Base-by-base conservation (phyloP, 169 alveolate species). In the Cryptosporidium parvum region DNA sequence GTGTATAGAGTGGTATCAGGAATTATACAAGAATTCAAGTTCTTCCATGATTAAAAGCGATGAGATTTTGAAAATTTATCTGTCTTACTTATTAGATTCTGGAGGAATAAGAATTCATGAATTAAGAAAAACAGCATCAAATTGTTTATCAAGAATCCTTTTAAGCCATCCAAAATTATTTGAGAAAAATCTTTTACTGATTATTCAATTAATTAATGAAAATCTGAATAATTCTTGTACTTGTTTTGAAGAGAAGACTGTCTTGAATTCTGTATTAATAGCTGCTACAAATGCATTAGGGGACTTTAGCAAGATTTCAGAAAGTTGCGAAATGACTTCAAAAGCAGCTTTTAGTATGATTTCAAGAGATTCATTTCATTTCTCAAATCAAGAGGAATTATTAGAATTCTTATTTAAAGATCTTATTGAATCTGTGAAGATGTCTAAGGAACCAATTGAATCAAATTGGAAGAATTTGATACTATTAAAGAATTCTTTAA, bases 201-300 rank as follows among this genome's bases (percentile, higher is more conserved):
- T 73, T 53, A 73, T 73, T 31, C 18, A 31, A 21, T 26, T 42
- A 37, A 39, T 73, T n/a, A 73, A 58, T 21, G 21, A 73, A 29
- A 18, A 26, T 8, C 33, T 73, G 56, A 53, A 56, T 56, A 21
- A 29, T 53, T 37, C 29, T 1, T 18, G 42, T 23, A 29, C 44
- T 53, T 37, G 71, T 5, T 53, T 33, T 73, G 86, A 73, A 5
- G 86, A 73, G 58, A 73, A 35, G 44, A 73, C 26, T 14, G 26
- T 56, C 0, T 58, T 73, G 16, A 73, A n/a, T 18, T 31, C 86
- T 9, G 52, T 35, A 2, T 42, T 73, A 8, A 56, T 59, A 33
- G 86, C 86, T 31, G 71, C 70, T 3, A 59, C 71, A 10, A 56
- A 59, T 73, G 70, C 86, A 7, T 14, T 45, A 35, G 42, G 59